Evolutionary conservation across 805 yeast species (phyloP), one percentile per base, ranked within the genome.

Genomic region (Hagleromyces aurorensis): DNA sequence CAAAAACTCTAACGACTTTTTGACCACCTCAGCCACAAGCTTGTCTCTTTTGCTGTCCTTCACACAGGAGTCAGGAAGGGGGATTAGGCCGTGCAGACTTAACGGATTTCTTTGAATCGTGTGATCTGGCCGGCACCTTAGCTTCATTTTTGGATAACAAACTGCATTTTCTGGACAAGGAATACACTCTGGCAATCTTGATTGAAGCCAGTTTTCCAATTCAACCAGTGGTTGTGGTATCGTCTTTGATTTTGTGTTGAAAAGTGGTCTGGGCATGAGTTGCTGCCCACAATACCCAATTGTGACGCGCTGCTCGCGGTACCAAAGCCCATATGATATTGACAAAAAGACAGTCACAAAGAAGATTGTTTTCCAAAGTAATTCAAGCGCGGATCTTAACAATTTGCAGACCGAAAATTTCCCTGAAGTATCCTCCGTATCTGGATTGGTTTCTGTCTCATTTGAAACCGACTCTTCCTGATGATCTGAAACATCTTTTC

Each of bases 81-180:
- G 83, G 13, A 82, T 57, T 10, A 72, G 33, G 4, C 82, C 78
- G 34, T 67, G 63, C 18, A 73, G 49, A 26, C 42, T 40, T 26
- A 32, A 43, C 6, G 23, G 25, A 9, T 51, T 39, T 17, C 38
- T 32, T 21, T 71, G 59, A 39, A 70, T 64, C 10, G 78, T 77
- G 30, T 67, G 62, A 33, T 78, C 94, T 25, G 75, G 76, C 43
- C 72, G 75, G 56, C 98, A 89, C 33, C 69, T 74, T 6, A 82
- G 47, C 29, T 67, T 61, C 44, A 80, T 61, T 25, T 65, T 51
- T 14, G 74, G 71, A 40, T 67, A 73, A 57, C 97, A 89, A 21
- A 71, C 62, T 0, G 87, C 91, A 57, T 87, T 77, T 3, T 65
- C 69, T 2, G 97, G 96, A 50, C 97, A 89, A 15, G 70, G 70